These are phyloP conservation scores for Plenodomus tracheiphilus DNA, from an alignment of 2,329 filamentous ascomycete genomes.

Conservation along the genomic window DNA sequence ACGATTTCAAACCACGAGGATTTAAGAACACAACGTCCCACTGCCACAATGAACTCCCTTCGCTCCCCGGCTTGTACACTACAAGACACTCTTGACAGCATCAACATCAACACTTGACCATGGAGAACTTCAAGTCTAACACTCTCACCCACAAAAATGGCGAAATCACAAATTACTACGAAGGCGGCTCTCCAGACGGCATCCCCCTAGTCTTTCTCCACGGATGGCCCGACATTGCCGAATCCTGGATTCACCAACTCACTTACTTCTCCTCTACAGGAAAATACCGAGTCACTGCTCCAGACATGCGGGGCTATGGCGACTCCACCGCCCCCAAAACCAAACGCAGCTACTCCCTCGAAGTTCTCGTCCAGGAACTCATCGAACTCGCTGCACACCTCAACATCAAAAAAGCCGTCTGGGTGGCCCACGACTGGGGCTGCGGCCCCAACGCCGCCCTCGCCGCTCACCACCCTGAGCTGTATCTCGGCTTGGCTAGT, in stretches of 20 bases:
- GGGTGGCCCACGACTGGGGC: conserved; percentile 55
- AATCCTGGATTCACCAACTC: conserved; percentile 43
- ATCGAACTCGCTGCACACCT: conserved; percentile 47
- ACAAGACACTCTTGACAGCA: no score
- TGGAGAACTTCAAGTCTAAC: conserved; percentile 18
- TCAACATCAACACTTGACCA: no score
- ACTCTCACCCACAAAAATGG: conserved; percentile 25
- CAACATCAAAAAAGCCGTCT: conserved; percentile 48
- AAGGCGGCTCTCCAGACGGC: conserved; percentile 23
- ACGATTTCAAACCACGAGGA: no score
- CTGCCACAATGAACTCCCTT: no score
- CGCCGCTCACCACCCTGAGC: conserved; percentile 37
- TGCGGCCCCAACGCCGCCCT: conserved; percentile 37
- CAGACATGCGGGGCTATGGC: conserved; percentile 45
- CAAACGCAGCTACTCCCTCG: conserved; percentile 35
- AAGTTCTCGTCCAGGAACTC: conserved; percentile 33
- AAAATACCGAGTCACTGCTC: conserved; percentile 29
- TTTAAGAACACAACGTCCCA: no score
- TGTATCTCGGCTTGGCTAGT: conserved; percentile 31
- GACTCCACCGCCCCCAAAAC: conserved; percentile 32
- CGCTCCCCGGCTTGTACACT: no score
- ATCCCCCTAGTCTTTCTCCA: conserved; percentile 32
- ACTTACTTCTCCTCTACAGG: conserved; percentile 32
- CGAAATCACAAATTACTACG: conserved; percentile 28
- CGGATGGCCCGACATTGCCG: conserved; percentile 43